Conservation (phyloP, 2,329 filamentous ascomycete genomes). For the Sclerotinia spermophila region DNA sequence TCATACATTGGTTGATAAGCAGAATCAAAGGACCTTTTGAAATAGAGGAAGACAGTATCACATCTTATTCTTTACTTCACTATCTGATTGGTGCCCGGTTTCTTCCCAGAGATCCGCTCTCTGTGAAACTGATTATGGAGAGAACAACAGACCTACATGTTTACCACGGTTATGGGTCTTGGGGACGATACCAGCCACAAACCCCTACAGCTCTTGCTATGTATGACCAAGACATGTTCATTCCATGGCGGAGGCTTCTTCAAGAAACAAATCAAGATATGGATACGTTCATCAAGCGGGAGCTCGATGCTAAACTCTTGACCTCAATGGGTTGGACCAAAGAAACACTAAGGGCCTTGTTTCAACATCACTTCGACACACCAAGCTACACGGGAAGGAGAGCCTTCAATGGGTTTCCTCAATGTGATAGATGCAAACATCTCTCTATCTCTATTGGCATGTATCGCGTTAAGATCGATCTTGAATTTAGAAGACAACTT, state of each 20-base stretch:
- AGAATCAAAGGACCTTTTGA: not conserved
- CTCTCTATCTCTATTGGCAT: not conserved
- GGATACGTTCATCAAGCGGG: not conserved
- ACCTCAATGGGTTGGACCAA: not conserved
- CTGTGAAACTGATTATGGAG: not conserved
- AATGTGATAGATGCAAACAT: not conserved
- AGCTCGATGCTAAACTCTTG: not conserved
- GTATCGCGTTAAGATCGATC: not conserved
- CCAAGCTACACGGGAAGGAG: not conserved
- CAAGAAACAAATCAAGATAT: not conserved
- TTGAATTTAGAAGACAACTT: slow-evolving; percentile 6
- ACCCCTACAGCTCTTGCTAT: slow-evolving; percentile 2
- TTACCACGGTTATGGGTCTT: not conserved
- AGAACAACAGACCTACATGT: slow-evolving; percentile 1
- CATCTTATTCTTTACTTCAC: not conserved
- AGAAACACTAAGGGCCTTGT: not conserved
- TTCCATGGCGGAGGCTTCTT: not conserved
- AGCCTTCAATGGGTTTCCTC: not conserved
- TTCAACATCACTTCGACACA: not conserved
- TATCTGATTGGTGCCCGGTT: not conserved
- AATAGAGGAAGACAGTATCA: not conserved
- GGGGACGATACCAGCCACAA: not conserved
- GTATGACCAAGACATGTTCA: not conserved
- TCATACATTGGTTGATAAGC: slow-evolving; percentile 7
- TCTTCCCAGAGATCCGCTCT: not conserved